These are phyloP conservation scores for Aureobasidium sp. DNA, from an alignment of 2,329 filamentous ascomycete genomes.

Conservation along the genomic window DNA sequence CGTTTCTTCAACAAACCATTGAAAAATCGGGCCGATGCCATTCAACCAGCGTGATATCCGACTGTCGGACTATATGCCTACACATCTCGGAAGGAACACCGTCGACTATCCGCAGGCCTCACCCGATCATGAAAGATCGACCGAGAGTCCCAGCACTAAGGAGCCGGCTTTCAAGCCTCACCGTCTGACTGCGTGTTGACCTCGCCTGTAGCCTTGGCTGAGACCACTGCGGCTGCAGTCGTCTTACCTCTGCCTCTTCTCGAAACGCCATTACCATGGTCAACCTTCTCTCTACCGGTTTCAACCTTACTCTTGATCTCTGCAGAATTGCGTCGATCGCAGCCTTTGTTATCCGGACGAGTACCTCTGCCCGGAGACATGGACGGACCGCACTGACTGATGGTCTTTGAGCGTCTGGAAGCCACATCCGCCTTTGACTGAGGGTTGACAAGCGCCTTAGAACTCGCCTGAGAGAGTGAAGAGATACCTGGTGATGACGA, in stretches of 20 bases:
- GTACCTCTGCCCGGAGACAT: not conserved
- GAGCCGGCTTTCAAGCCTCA: not conserved
- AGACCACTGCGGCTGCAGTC: not conserved
- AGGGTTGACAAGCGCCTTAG: not conserved
- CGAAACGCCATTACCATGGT: not conserved
- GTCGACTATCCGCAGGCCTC: not conserved
- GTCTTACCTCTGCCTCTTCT: not conserved
- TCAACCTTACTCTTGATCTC: not conserved
- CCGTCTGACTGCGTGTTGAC: not conserved
- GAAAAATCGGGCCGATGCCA: not conserved
- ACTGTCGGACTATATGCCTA: not conserved
- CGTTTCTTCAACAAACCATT: not conserved
- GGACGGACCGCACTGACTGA: not conserved
- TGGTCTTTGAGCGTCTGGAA: not conserved
- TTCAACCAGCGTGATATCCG: not conserved
- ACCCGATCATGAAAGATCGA: not conserved
- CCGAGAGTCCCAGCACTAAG: not conserved
- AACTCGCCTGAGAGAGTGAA: not conserved
- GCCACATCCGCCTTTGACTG: not conserved
- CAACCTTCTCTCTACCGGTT: not conserved
- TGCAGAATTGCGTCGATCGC: not conserved
- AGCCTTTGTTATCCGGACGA: not conserved
- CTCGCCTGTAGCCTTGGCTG: not conserved
- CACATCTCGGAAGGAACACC: not conserved
- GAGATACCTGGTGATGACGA: constrained; percentile 3